Percentiles rank a stretch among this genome's conserved stretches.
phyloP scores from a whole-genome alignment of 2,329 filamentous ascomycete genomes.

The Fusarium cyanostomum region DNA sequence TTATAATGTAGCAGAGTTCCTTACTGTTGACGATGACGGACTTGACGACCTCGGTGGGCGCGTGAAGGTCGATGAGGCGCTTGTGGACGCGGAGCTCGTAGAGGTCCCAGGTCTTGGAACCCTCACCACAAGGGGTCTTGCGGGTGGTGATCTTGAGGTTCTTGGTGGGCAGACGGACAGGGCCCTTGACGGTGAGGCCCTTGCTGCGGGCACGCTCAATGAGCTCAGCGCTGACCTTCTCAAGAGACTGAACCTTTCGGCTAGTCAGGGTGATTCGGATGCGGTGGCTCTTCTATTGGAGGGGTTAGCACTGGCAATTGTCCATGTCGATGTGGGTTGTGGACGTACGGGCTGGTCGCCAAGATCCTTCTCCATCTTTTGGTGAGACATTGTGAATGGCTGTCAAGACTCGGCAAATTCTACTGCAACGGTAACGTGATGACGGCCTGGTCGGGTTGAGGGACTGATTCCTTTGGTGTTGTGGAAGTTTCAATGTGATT shows the following conservation, averaged over 20 bases:
- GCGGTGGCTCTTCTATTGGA: slow-evolving; percentile 85
- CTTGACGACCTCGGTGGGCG: slow-evolving; percentile 97
- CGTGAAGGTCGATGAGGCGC: slow-evolving; percentile 96
- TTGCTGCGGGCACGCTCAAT: slow-evolving; percentile 98
- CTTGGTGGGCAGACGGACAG: slow-evolving; percentile 97
- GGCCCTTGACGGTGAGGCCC: slow-evolving; percentile 98
- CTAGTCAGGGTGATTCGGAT: slow-evolving; percentile 98
- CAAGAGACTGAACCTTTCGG: slow-evolving; percentile 93
- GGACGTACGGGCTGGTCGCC: slow-evolving; percentile 82
- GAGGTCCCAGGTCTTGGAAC: slow-evolving; percentile 99
- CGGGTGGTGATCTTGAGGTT: slow-evolving; percentile 95
- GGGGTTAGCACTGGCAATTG: slow-evolving; percentile 23
- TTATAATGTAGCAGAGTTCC: background rate
- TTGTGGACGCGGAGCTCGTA: slow-evolving; percentile 99
- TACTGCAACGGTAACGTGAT: slow-evolving; percentile 78
- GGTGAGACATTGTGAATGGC: slow-evolving; percentile 83
- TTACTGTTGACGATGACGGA: slow-evolving; percentile 89
- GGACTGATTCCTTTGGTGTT: slow-evolving; percentile 34
- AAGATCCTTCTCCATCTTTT: slow-evolving; percentile 95
- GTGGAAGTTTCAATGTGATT: slow-evolving; percentile 20
- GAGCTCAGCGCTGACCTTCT: slow-evolving; percentile 98
- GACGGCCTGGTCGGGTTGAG: slow-evolving; percentile 58
- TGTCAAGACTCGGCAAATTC: slow-evolving; percentile 82
- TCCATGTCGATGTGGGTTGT: background rate
- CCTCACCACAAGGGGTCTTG: slow-evolving; percentile 99